These are phyloP conservation scores for Nakaseomyces nivariensis DNA, from an alignment of 1,139 yeast species.

Conservation along the genomic window DNA sequence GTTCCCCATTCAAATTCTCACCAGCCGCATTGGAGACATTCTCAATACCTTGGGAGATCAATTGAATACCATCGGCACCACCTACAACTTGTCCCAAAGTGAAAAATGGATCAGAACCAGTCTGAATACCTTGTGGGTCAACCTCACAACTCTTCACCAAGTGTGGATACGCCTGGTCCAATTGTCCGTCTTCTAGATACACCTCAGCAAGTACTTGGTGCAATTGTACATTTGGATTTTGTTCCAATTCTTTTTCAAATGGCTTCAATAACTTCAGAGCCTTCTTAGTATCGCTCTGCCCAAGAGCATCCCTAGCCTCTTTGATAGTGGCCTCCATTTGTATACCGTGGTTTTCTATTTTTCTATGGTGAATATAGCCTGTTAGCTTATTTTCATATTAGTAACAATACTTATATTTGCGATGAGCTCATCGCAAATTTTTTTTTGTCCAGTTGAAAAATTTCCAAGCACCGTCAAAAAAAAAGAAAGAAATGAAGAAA, in stretches of 20 bases:
- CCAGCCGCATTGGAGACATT: slow-evolving; percentile 31
- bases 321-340: slow-evolving; percentile 11
- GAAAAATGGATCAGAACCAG: slow-evolving; percentile 67
- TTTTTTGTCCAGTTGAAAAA: neutral
- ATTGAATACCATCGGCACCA: slow-evolving; percentile 62
- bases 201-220: slow-evolving; percentile 58
- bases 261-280: slow-evolving; percentile 35
- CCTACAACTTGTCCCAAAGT: slow-evolving; percentile 89
- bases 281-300: slow-evolving; percentile 32
- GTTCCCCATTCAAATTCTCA: slow-evolving; percentile 29
- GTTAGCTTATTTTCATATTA: no score
- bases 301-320: slow-evolving; percentile 31
- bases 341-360: no score
- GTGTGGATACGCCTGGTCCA: slow-evolving; percentile 65
- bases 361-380: no score
- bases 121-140: slow-evolving; percentile 56
- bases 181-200: slow-evolving; percentile 65
- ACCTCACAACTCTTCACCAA: slow-evolving; percentile 54
- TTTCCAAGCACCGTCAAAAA: neutral
- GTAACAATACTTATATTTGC: neutral
- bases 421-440: slow-evolving; percentile 2
- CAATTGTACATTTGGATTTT: slow-evolving; percentile 28
- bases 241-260: slow-evolving; percentile 24
- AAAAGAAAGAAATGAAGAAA: neutral
- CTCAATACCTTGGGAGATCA: slow-evolving; percentile 55